Evolutionary conservation across 1,139 yeast species (phyloP).

Genomic region (Pichia sp.): DNA sequence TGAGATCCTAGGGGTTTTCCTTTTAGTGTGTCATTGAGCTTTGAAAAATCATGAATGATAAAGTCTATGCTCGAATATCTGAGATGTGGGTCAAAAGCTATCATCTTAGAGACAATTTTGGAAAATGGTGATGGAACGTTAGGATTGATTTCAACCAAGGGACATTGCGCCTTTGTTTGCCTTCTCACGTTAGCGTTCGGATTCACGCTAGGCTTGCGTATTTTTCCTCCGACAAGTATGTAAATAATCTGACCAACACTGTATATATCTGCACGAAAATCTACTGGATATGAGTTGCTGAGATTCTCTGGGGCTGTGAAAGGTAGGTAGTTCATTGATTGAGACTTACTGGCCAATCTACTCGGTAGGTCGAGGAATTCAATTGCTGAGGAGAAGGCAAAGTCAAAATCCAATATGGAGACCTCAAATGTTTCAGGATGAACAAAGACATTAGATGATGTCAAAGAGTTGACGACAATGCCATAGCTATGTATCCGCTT

Average conservation of each 20-base stretch:
- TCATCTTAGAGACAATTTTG: constrained; percentile 36
- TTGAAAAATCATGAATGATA: constrained; percentile 35
- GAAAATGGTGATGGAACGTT: constrained; percentile 36
- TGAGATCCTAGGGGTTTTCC: neutral
- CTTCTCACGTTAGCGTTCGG: constrained; percentile 38
- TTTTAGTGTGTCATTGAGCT: constrained; percentile 17
- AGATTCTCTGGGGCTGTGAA: constrained; percentile 49
- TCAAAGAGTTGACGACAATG: constrained; percentile 45
- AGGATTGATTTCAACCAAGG: constrained; percentile 33
- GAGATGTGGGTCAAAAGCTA: constrained; percentile 37
- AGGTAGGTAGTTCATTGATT: constrained; percentile 36
- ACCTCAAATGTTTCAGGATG: constrained; percentile 29
- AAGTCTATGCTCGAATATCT: constrained; percentile 35
- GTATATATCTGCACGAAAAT: constrained; percentile 45
- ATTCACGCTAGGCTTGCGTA: constrained; percentile 39
- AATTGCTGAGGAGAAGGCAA: constrained; percentile 36
- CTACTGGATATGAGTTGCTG: constrained; percentile 38
- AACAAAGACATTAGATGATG: constrained; percentile 33
- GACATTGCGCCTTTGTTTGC: constrained; percentile 35
- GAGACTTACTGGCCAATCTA: constrained; percentile 28
- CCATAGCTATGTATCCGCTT: constrained; percentile 37
- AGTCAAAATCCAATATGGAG: constrained; percentile 45
- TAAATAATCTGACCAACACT: constrained; percentile 45
- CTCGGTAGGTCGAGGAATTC: constrained; percentile 37
- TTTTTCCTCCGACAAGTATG: constrained; percentile 39